These are phyloP conservation scores for Sphaerosporella brunnea DNA, from an alignment of 495 filamentous ascomycete genomes.

Conservation along the genomic window DNA sequence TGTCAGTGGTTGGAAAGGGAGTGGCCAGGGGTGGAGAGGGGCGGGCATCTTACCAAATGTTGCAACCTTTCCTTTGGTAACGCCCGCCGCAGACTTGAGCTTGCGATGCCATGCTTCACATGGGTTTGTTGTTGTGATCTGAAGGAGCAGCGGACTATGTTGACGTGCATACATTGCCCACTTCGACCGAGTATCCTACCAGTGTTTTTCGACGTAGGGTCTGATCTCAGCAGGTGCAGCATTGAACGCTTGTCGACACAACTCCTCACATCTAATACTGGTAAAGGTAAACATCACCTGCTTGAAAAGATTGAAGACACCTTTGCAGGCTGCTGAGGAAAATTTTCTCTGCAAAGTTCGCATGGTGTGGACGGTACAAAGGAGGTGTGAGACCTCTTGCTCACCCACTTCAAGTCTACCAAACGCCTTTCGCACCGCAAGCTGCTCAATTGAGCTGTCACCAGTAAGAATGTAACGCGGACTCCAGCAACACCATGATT, in stretches of 20 bases:
- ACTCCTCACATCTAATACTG: background rate
- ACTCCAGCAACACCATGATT: background rate
- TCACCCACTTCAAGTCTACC: background rate
- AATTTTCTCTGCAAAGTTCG: background rate
- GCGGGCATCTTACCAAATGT: no score
- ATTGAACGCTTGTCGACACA: background rate
- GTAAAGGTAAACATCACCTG: background rate
- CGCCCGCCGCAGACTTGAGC: background rate
- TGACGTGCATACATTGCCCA: slow-evolving; percentile 2
- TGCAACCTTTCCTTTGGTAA: background rate
- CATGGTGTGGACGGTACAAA: slow-evolving; percentile 4
- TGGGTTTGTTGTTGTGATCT: slow-evolving; percentile 1
- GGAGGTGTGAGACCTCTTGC: background rate
- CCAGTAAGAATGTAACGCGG: slow-evolving; percentile 2
- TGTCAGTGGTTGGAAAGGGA: background rate
- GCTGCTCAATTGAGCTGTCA: slow-evolving; percentile 3
- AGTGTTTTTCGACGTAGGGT: background rate
- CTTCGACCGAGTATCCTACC: background rate
- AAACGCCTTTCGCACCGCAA: slow-evolving; percentile 2
- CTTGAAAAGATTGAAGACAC: background rate
- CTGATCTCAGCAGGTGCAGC: background rate
- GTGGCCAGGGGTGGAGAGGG: background rate
- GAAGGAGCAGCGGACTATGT: slow-evolving; percentile 5
- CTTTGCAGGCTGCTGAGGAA: background rate
- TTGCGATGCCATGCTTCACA: slow-evolving; percentile 1